phyloP scores from a whole-genome alignment of 495 filamentous ascomycete genomes.

The Niebla homalea region DNA sequence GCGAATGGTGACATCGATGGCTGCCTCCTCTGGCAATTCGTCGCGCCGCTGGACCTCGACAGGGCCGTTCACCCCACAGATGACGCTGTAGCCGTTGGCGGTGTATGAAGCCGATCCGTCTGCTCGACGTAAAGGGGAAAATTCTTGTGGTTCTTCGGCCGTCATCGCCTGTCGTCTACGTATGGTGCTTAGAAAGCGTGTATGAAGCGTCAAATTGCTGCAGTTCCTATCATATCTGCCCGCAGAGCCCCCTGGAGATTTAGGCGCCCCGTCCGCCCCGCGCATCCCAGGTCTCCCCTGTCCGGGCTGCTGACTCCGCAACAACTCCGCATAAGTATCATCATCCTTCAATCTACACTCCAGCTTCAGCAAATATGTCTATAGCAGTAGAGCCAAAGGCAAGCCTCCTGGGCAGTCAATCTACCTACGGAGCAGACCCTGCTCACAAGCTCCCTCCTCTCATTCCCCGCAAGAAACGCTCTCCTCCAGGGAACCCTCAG shows the following conservation, averaged over 20 bases:
- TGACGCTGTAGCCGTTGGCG: slow-evolving; percentile 62
- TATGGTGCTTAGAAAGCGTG: too few species aligned
- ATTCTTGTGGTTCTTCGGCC: neutral
- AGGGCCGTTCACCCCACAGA: slow-evolving; percentile 83
- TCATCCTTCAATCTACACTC: neutral
- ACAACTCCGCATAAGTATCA: neutral
- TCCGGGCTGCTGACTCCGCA: neutral
- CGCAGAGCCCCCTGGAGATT: too few species aligned
- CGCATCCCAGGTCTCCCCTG: too few species aligned
- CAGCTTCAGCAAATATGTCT: slow-evolving; percentile 1
- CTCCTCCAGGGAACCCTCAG: slow-evolving; percentile 41
- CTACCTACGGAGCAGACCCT: slow-evolving; percentile 26
- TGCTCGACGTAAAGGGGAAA: slow-evolving; percentile 52
- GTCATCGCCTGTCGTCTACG: neutral
- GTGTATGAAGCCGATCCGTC: slow-evolving; percentile 84
- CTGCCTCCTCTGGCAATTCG: slow-evolving; percentile 78
- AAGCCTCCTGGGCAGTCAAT: neutral
- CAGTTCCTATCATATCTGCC: too few species aligned
- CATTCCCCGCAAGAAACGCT: slow-evolving; percentile 43
- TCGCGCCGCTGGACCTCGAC: slow-evolving; percentile 79
- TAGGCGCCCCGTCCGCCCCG: too few species aligned
- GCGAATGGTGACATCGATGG: slow-evolving; percentile 78
- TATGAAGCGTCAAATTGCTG: too few species aligned
- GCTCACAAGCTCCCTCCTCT: slow-evolving; percentile 55
- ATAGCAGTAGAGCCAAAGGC: neutral